Conservation (phyloP, 495 filamentous ascomycete genomes). For the Bryoglossum gracile region DNA sequence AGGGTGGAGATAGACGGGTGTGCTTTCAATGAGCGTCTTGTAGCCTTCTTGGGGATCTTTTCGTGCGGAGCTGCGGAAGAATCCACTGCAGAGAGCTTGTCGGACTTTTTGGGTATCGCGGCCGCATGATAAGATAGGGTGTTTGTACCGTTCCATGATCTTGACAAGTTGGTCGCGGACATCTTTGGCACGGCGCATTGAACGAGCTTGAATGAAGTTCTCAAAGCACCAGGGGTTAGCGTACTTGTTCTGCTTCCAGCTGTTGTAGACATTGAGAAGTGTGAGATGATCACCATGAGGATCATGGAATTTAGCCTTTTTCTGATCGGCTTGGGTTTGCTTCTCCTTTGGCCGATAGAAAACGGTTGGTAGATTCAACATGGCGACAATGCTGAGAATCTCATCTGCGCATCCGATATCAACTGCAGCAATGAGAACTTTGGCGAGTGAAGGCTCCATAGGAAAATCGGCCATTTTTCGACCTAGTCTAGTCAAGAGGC, state of each 20-base stretch:
- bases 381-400: slow-evolving; percentile 88
- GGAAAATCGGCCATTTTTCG: slow-evolving; percentile 99
- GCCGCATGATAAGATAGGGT: slow-evolving; percentile 74
- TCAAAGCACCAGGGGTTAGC: slow-evolving; percentile 91
- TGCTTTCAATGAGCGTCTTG: slow-evolving; percentile 92
- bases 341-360: slow-evolving; percentile 98
- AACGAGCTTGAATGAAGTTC: slow-evolving; percentile 91
- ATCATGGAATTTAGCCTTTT: slow-evolving; percentile 96
- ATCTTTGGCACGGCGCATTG: slow-evolving; percentile 83
- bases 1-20: slow-evolving; percentile 91
- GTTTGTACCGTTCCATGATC: slow-evolving; percentile 86
- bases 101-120: slow-evolving; percentile 80
- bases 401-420: slow-evolving; percentile 88
- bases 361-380: slow-evolving; percentile 77
- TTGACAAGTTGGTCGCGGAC: slow-evolving; percentile 85
- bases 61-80: slow-evolving; percentile 90
- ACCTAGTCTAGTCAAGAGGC: slow-evolving; percentile 83
- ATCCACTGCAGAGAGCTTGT: slow-evolving; percentile 86
- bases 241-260: slow-evolving; percentile 78
- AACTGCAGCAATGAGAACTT: slow-evolving; percentile 81
- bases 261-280: slow-evolving; percentile 92
- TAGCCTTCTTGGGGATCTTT: slow-evolving; percentile 97
- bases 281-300: slow-evolving; percentile 92
- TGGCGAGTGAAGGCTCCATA: slow-evolving; percentile 78
- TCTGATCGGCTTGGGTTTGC: slow-evolving; percentile 90